Conservation (phyloP, 2,329 filamentous ascomycete genomes). For the Ophiostoma fasciatum region DNA sequence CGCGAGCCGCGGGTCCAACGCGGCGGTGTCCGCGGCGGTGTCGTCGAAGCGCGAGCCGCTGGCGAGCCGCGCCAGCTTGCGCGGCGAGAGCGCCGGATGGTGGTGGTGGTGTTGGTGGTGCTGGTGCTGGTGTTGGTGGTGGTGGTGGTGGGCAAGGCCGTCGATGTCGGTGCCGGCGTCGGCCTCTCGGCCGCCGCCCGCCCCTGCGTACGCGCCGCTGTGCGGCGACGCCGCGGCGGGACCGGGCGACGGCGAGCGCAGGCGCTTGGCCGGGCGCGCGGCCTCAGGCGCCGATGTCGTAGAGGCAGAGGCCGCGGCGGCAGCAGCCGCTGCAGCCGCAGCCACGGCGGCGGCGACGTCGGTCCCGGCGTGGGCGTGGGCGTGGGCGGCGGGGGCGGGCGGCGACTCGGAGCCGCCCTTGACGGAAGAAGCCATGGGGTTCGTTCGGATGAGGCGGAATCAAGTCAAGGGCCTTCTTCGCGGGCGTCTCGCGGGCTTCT, state of each 20-base stretch:
- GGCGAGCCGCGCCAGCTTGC: constrained; percentile 38
- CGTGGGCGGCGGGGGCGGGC: constrained; percentile 16
- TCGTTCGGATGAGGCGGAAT: too few relatives aligned
- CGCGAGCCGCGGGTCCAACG: neutral
- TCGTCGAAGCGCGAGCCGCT: constrained; percentile 12
- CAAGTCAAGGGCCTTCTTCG: too few relatives aligned
- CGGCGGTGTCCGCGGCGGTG: neutral
- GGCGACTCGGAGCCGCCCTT: too few relatives aligned
- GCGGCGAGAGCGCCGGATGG: constrained; percentile 31
- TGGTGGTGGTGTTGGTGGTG: constrained; percentile 14
- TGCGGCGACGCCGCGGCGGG: too few relatives aligned
- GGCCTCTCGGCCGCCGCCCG: too few relatives aligned
- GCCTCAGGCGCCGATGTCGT: too few relatives aligned
- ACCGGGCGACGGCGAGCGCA: constrained; percentile 22
- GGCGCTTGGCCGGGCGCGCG: too few relatives aligned
- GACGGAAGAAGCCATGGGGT: too few relatives aligned
- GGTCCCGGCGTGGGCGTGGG: constrained; percentile 13
- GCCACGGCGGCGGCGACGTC: constrained; percentile 15
- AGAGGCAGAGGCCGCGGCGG: constrained; percentile 19
- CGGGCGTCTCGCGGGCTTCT: too few relatives aligned
- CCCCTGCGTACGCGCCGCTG: too few relatives aligned
- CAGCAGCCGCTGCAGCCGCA: constrained; percentile 13
- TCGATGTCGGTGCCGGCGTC: constrained; percentile 18
- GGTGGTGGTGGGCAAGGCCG: too few relatives aligned
- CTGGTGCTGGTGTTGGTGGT: constrained; percentile 10